phyloP scores from a whole-genome alignment of 176 grass and related monocot genomes.

The Musa beccarii region DNA sequence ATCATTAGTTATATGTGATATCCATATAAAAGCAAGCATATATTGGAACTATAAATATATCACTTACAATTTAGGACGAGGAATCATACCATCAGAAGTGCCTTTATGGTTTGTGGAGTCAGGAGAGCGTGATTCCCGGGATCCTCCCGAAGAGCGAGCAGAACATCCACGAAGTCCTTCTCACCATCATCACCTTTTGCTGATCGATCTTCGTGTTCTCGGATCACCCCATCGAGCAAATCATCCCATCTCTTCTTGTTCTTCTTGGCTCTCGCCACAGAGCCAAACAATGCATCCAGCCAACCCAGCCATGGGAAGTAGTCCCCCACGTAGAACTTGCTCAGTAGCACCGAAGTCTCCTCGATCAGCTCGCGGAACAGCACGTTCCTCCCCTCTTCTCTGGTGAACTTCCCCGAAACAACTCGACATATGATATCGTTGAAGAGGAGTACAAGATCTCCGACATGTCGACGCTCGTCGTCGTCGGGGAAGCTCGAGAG shows the following conservation, averaged over 20 bases:
- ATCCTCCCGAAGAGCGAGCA: background rate
- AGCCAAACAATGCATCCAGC: slow-evolving; percentile 28
- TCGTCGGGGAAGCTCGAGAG: background rate
- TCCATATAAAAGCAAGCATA: no score
- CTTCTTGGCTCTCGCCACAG: slow-evolving; percentile 6
- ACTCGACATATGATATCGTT: background rate
- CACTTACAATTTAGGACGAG: no score
- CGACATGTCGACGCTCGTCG: background rate
- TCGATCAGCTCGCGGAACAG: slow-evolving; percentile 3
- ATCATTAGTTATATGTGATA: no score
- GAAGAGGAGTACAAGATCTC: background rate
- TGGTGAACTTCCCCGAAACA: background rate
- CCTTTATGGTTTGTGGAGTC: no score
- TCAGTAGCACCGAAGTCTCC: background rate
- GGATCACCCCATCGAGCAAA: slow-evolving; percentile 16
- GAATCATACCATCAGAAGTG: no score
- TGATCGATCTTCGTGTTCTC: slow-evolving; percentile 9
- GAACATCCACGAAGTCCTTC: background rate
- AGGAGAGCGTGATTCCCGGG: no score
- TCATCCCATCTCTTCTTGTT: slow-evolving; percentile 10
- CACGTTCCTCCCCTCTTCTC: background rate
- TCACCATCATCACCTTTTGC: background rate
- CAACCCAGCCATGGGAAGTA: slow-evolving; percentile 36
- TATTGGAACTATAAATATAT: no score
- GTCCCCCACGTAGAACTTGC: slow-evolving; percentile 18